These are phyloP conservation scores for Colletotrichum noveboracense DNA, from an alignment of 2,329 filamentous ascomycete genomes.

Conservation along the genomic window DNA sequence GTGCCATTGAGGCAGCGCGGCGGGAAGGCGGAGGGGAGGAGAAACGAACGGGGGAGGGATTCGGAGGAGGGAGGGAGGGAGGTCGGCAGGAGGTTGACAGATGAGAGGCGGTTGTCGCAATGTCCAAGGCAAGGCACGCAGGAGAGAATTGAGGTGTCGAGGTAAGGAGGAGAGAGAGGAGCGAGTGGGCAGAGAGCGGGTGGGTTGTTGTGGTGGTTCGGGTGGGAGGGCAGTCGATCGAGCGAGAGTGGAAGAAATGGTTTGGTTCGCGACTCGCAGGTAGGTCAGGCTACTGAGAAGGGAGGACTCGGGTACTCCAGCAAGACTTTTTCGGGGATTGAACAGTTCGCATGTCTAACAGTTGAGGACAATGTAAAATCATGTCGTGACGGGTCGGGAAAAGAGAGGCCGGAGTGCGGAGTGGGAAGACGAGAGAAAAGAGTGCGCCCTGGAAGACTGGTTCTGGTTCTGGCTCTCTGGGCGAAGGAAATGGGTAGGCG, in stretches of 20 bases:
- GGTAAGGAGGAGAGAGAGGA: constrained; percentile 24
- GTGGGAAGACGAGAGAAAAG: constrained; percentile 16
- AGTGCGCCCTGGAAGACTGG: constrained; percentile 13
- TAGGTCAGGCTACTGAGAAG: constrained; percentile 18
- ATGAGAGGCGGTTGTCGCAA: constrained; percentile 35
- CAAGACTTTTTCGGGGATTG: constrained; percentile 16
- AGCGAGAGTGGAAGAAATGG: constrained; percentile 19
- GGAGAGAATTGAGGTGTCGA: constrained; percentile 33
- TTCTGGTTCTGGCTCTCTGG: constrained; percentile 6
- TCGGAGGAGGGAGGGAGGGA: constrained; percentile 34
- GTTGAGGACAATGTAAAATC: constrained; percentile 11
- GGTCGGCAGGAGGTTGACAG: constrained; percentile 32
- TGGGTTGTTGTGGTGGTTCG: constrained; percentile 22
- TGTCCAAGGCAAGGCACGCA: constrained; percentile 23
- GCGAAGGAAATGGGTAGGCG: constrained; percentile 16
- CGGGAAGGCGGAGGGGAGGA: constrained; percentile 6
- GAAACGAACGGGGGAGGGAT: constrained; percentile 21
- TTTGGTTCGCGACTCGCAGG: constrained; percentile 13
- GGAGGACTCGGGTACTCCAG: constrained; percentile 21
- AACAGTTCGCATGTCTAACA: constrained; percentile 24
- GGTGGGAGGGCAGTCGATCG: constrained; percentile 12
- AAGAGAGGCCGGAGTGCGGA: constrained; percentile 16
- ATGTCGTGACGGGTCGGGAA: constrained; percentile 19
- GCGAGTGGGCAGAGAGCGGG: constrained; percentile 17
- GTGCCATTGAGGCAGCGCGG: constrained; percentile 56